These are phyloP conservation scores for Didymella glomerata DNA, from an alignment of 2,329 filamentous ascomycete species.

Conservation along the genomic window DNA sequence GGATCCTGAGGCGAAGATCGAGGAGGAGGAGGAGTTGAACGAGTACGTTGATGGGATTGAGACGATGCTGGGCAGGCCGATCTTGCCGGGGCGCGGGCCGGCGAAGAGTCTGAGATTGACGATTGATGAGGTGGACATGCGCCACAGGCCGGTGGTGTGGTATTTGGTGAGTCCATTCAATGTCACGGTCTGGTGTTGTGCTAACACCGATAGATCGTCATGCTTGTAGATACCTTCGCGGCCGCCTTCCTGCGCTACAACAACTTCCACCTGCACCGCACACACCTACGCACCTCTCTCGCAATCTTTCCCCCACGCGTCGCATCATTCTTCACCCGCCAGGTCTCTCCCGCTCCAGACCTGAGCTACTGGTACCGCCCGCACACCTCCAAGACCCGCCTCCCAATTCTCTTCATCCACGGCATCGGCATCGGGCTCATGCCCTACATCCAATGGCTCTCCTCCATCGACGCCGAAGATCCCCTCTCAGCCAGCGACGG, in stretches of 20 bases:
- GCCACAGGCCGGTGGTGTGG: conserved; percentile 70
- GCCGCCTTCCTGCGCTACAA: conserved; percentile 55
- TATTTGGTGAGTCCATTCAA: conserved; percentile 61
- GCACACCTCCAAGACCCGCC: conserved; percentile 65
- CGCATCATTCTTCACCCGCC: conserved; percentile 57
- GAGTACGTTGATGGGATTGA: conserved; percentile 65
- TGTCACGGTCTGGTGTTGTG: too few relatives aligned
- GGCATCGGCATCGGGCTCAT: conserved; percentile 75
- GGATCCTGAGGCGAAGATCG: conserved; percentile 29
- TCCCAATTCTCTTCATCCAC: conserved; percentile 73
- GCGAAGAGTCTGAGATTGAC: conserved; percentile 69
- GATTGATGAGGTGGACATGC: conserved; percentile 68
- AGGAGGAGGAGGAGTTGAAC: conserved; percentile 62
- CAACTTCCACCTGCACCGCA: conserved; percentile 64
- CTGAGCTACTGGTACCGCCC: conserved; percentile 73
- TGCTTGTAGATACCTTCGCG: conserved; percentile 61
- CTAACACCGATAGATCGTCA: conserved; percentile 50
- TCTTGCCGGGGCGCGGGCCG: conserved; percentile 64
- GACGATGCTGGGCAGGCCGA: conserved; percentile 58
- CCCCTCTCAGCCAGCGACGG: conserved; percentile 47
- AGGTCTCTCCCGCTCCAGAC: conserved; percentile 58
- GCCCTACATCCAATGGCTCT: conserved; percentile 67
- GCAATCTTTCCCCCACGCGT: conserved; percentile 67
- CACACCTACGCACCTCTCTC: conserved; percentile 53
- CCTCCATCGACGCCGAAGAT: conserved; percentile 56